Conservation (phyloP, 306 rosid genomes). For the Trichosanthes truncata region DNA sequence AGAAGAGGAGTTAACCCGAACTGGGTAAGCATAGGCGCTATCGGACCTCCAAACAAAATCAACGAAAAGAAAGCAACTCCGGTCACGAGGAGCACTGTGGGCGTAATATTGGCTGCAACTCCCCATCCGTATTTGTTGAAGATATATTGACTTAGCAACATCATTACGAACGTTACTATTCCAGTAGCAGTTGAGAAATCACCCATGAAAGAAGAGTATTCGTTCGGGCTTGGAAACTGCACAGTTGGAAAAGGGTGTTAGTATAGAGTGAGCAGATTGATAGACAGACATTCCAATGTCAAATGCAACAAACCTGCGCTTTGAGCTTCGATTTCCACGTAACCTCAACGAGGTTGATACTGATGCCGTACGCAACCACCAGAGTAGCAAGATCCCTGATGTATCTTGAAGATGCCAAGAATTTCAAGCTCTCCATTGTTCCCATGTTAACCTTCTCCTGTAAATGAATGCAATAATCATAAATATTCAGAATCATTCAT, state of each 20-base stretch:
- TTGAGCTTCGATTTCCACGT: constrained; percentile 98
- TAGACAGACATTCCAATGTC: constrained; percentile 7
- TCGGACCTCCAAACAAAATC: constrained; percentile 61
- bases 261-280: background rate
- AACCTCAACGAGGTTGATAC: constrained; percentile 92
- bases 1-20: constrained; percentile 93
- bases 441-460: constrained; percentile 94
- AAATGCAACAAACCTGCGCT: constrained; percentile 60
- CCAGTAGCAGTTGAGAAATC: constrained; percentile 97
- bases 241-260: background rate
- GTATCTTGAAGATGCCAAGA: constrained; percentile 87
- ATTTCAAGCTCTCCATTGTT: constrained; percentile 95
- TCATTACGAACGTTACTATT: constrained; percentile 84
- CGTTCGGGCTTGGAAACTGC: constrained; percentile 98
- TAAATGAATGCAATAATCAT: constrained; percentile 6
- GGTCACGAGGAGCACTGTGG: constrained; percentile 75
- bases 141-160: constrained; percentile 80
- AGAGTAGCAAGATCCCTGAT: constrained; percentile 93
- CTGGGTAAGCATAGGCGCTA: constrained; percentile 53
- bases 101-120: constrained; percentile 86
- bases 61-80: constrained; percentile 91
- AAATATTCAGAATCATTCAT: background rate
- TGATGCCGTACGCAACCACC: constrained; percentile 93
- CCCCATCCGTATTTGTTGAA: constrained; percentile 95
- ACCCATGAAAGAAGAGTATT: constrained; percentile 90